phyloP scores from a whole-genome alignment of 2,329 filamentous ascomycete species.

The Pseudopithomyces chartarum region DNA sequence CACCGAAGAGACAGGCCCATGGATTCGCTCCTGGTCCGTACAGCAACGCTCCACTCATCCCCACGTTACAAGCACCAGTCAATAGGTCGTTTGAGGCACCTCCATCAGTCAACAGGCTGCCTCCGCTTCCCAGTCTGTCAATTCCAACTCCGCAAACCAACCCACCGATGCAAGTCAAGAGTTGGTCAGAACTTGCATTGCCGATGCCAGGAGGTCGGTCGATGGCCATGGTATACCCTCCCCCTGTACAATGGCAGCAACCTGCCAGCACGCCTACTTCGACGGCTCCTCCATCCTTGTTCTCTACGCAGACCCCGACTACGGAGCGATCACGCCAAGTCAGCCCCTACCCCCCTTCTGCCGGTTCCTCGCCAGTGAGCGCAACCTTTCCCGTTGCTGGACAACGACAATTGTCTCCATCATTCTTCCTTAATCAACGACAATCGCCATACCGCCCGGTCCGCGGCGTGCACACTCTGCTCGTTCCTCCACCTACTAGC shows the following conservation, averaged over 20 bases:
- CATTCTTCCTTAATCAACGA: constrained; percentile 83
- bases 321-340: constrained; percentile 53
- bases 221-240: constrained; percentile 77
- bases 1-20: constrained; percentile 58
- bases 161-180: constrained; percentile 42
- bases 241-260: constrained; percentile 58
- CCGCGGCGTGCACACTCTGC: constrained; percentile 84
- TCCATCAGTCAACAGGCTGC: constrained; percentile 54
- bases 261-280: constrained; percentile 46
- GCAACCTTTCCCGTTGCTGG: constrained; percentile 66
- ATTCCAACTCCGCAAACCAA: constrained; percentile 57
- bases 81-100: constrained; percentile 42
- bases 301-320: constrained; percentile 35
- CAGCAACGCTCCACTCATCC: constrained; percentile 40
- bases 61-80: constrained; percentile 41
- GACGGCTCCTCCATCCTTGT: constrained; percentile 28
- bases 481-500: constrained; percentile 82
- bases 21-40: constrained; percentile 43
- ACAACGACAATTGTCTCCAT: constrained; percentile 80
- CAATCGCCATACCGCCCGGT: constrained; percentile 93
- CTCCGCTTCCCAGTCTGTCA: constrained; percentile 74
- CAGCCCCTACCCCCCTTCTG: constrained; percentile 60
- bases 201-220: constrained; percentile 64
- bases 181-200: constrained; percentile 52
- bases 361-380: constrained; percentile 70